These are phyloP conservation scores for Calocera cornea DNA, from an alignment of 768 basidiomycete genomes.

Conservation along the genomic window DNA sequence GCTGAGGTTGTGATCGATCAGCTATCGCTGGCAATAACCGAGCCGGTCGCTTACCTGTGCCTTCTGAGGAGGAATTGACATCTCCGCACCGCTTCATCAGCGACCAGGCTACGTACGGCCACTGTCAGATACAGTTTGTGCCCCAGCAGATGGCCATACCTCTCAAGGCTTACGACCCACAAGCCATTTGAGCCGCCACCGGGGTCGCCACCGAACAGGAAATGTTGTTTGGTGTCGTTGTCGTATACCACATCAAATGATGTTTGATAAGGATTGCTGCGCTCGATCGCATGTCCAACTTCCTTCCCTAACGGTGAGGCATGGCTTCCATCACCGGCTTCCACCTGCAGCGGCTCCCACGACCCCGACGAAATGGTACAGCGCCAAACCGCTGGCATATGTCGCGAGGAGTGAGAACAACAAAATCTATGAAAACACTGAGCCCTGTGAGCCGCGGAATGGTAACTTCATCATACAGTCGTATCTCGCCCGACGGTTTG, in stretches of 20 bases:
- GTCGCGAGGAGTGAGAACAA: background rate
- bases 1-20: constrained; percentile 25
- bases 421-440: background rate
- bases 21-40: background rate
- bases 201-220: background rate
- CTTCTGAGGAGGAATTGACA: constrained; percentile 51
- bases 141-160: constrained; percentile 28
- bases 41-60: constrained; percentile 44
- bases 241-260: background rate
- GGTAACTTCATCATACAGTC: background rate
- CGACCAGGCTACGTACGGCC: constrained; percentile 35
- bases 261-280: background rate
- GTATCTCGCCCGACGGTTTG: background rate
- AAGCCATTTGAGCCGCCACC: constrained; percentile 40
- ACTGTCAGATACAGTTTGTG: background rate
- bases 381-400: background rate
- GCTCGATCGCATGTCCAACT: background rate
- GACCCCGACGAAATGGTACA: background rate
- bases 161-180: constrained; percentile 56
- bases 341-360: background rate
- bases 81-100: constrained; percentile 49
- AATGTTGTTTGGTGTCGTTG: background rate
- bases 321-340: background rate
- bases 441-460: background rate
- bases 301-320: background rate